These are phyloP conservation scores for Blastocystis sp. DNA, from an alignment of 352 stramenopile genomes.

Conservation along the genomic window DNA sequence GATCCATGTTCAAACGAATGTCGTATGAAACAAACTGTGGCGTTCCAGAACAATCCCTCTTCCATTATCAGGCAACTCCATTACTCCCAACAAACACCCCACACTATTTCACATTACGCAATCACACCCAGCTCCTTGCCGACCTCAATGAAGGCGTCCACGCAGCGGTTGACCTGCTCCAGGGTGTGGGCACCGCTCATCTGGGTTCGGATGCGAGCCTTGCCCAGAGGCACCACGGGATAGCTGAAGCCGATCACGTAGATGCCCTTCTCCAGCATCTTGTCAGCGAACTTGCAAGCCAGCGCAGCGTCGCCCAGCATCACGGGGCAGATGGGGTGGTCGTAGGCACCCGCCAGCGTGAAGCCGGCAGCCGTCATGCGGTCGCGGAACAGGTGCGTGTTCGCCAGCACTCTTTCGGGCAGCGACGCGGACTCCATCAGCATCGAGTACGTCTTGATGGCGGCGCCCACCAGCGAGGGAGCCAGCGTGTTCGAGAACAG, in stretches of 20 bases:
- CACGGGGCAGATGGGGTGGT: slow-evolving; percentile 84
- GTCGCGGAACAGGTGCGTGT: slow-evolving; percentile 86
- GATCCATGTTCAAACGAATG: too few relatives aligned
- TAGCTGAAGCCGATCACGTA: slow-evolving; percentile 91
- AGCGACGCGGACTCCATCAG: slow-evolving; percentile 77
- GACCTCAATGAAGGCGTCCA: slow-evolving; percentile 86
- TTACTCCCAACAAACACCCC: slow-evolving; percentile 19
- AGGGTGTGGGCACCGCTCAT: slow-evolving; percentile 84
- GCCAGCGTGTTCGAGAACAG: slow-evolving; percentile 88
- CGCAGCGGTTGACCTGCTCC: slow-evolving; percentile 84
- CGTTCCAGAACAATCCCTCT: too few relatives aligned
- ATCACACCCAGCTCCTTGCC: slow-evolving; percentile 76
- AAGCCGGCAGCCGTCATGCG: slow-evolving; percentile 84
- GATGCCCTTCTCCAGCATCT: slow-evolving; percentile 86
- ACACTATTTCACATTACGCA: slow-evolving; percentile 34
- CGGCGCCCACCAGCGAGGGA: slow-evolving; percentile 84
- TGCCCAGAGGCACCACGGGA: slow-evolving; percentile 85
- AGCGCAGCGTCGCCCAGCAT: slow-evolving; percentile 86
- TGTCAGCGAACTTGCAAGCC: slow-evolving; percentile 82
- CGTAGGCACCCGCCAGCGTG: slow-evolving; percentile 78
- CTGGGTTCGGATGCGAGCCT: slow-evolving; percentile 86
- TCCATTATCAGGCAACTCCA: too few relatives aligned
- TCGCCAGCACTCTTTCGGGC: slow-evolving; percentile 81
- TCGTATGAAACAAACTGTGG: too few relatives aligned
- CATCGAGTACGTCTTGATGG: slow-evolving; percentile 87